Base-by-base conservation (phyloP, 1,139 yeast genomes). In the Blastobotrys petasosporus region DNA sequence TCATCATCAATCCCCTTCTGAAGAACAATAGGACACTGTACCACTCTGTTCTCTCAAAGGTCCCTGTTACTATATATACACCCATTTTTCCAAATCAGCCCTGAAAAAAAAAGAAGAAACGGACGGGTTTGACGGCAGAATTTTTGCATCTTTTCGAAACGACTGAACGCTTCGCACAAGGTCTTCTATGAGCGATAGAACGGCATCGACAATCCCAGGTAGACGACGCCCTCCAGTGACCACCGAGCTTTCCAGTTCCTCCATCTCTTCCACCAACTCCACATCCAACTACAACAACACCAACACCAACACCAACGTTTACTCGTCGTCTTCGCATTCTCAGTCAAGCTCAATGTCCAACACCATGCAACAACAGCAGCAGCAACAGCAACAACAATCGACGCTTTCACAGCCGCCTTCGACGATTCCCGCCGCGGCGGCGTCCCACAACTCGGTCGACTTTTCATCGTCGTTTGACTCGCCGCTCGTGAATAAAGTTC, bases 401-500 rank as follows among this genome's bases (percentile, higher is more conserved):
- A 9, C 41, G 17, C 15, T 32, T 17, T 5, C 30, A 7, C 29
- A 32, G 36, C 8, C 32, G 29, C 13, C n/a, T 35, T 13, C 41
- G 35, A 9, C 35, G 25, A 11, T 11, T 9, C 23, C 30, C 40
- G 16, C 31, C 15, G 33, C 30, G 31, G 16, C 31, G 31, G 33
- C 30, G 31, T 32, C 32, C 15, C 47, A 42, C 30, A 39, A 37
- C 23, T 46, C 49, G 10, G 43, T 48, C 29, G 51, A 48, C 37
- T 32, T 48, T 40, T 20, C 25, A 20, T 33, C 45, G 34, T 46
- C 56, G 10, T 55, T 55, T 30, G 60, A 56, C 35, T 50, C 56
- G 28, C 60, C 60, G 2, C 43, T 56, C 37, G 50, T 54, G 32
- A 49, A 58, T 15, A 51, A 59, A 28, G 52, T 58, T 2, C 50